Evolutionary conservation across 768 basidiomycete species (phyloP).

Genomic region (Baorangia bicolor): DNA sequence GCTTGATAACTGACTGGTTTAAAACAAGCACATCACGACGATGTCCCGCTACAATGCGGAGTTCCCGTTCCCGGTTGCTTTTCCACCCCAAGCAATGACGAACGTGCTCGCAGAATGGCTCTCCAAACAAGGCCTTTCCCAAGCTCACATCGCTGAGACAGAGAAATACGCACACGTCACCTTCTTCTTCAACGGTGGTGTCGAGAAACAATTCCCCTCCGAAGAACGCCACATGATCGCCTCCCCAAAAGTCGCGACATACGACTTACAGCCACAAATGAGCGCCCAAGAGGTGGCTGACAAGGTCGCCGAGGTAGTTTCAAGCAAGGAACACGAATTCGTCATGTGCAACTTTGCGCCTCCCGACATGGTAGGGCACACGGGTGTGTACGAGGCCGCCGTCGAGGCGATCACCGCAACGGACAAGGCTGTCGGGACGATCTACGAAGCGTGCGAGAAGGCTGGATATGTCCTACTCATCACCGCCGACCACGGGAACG

Average conservation of each 20-base stretch:
- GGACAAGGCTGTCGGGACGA: slow-evolving; percentile 83
- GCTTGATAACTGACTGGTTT: neutral
- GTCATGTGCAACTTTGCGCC: slow-evolving; percentile 99
- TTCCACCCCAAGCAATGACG: slow-evolving; percentile 92
- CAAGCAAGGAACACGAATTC: slow-evolving; percentile 70
- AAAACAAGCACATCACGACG: slow-evolving; percentile 72
- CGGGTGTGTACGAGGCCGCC: slow-evolving; percentile 88
- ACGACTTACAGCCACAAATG: slow-evolving; percentile 91
- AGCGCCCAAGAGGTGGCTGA: slow-evolving; percentile 85
- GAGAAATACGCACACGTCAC: slow-evolving; percentile 98
- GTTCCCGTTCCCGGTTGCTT: slow-evolving; percentile 86
- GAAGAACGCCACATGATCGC: slow-evolving; percentile 89
- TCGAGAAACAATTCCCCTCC: slow-evolving; percentile 83
- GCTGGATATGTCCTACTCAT: slow-evolving; percentile 85
- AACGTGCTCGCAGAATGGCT: slow-evolving; percentile 96
- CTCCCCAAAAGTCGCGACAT: slow-evolving; percentile 92
- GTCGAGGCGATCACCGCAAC: slow-evolving; percentile 86
- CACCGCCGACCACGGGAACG: slow-evolving; percentile 95
- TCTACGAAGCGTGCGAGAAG: slow-evolving; percentile 81
- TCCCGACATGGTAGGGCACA: slow-evolving; percentile 97
- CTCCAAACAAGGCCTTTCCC: slow-evolving; percentile 71
- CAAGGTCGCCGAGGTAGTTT: slow-evolving; percentile 86
- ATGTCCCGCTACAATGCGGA: slow-evolving; percentile 94
- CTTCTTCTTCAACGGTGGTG: slow-evolving; percentile 97
- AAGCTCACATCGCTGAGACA: slow-evolving; percentile 95